Evolutionary conservation across 2,329 filamentous ascomycete species (phyloP), one percentile per base, ranked within the genome.

Genomic region (Xylogone sp.): DNA sequence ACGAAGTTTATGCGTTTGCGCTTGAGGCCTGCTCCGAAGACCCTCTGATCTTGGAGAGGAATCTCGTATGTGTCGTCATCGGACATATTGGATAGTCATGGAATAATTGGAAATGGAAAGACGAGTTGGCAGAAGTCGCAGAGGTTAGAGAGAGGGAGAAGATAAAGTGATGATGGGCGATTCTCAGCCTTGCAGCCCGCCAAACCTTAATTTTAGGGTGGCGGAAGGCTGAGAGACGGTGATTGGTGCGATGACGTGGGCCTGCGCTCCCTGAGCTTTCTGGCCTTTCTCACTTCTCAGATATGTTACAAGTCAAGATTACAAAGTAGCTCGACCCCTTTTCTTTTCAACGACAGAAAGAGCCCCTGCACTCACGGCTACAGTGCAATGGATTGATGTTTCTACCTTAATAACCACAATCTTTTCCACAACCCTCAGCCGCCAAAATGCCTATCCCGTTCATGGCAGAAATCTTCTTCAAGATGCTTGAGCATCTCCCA

Each of bases 11-110:
- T 76, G 48, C 71, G 73, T 68, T 81, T 83, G 58, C 80, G 74
- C 62, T 80, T 81, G 48, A 86, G 75, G n/a, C 83, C 82, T 12
- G 81, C 78, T 43, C 80, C 79, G 56, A 84, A 86, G 51, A 79
- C 76, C 12, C 76, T 75, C 59, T 84, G 82, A 53, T 83, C 75
- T 55, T 77, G 72, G 3, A 83, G 70, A 0, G 83, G 82, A 2
- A 79, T 69, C 18, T 77, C 78, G 54, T 84, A 84, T 43, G 75
- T 75, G 43, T 84, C 76, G n/a, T 39, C 34, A 20, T 81, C 76
- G 16, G 61, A 62, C 51, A 68, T 60, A 57, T 65, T 67, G 39
- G n/a, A n/a, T n/a, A n/a, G n/a, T n/a, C n/a, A n/a, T n/a, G n/a
- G n/a, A n/a, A n/a, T 31, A 31, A 31, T 13, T 7, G 13, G 27